phyloP scores from a whole-genome alignment of 768 basidiomycete species.

The Stropharia rugosoannulata region DNA sequence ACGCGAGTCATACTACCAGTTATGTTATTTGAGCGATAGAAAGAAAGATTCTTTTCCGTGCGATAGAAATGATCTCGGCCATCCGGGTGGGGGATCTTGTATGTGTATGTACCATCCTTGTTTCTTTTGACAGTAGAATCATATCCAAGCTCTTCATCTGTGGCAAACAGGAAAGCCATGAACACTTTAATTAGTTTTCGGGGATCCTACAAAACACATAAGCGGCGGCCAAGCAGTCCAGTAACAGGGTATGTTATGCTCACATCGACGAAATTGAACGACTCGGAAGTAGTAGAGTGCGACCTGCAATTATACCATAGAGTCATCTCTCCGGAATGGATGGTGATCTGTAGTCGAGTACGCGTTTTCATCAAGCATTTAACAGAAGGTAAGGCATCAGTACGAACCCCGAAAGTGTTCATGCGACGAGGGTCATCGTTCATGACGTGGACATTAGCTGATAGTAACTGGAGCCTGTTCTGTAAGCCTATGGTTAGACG shows the following conservation, averaged over 20 bases:
- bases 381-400: neutral
- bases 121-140: conserved; percentile 9
- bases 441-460: conserved; percentile 18
- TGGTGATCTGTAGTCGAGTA: too few species aligned
- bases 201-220: too few species aligned
- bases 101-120: conserved; percentile 2
- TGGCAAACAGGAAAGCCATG: conserved; percentile 14
- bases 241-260: too few species aligned
- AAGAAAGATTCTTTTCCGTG: conserved; percentile 8
- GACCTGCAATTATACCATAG: too few species aligned
- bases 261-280: too few species aligned
- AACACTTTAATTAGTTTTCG: too few species aligned
- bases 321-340: too few species aligned
- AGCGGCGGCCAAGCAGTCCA: too few species aligned
- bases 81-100: conserved; percentile 1
- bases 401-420: conserved; percentile 20
- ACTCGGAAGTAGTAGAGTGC: too few species aligned
- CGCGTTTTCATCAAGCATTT: too few species aligned
- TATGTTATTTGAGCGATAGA: conserved; percentile 9
- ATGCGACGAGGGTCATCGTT: conserved; percentile 23
- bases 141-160: conserved; percentile 15
- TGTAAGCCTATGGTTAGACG: conserved; percentile 2
- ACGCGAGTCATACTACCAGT: conserved; percentile 11
- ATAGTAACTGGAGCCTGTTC: conserved; percentile 5
- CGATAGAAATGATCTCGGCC: conserved; percentile 6